Conservation (phyloP, 805 yeast species). For the Debaryomyces tyrocola region DNA sequence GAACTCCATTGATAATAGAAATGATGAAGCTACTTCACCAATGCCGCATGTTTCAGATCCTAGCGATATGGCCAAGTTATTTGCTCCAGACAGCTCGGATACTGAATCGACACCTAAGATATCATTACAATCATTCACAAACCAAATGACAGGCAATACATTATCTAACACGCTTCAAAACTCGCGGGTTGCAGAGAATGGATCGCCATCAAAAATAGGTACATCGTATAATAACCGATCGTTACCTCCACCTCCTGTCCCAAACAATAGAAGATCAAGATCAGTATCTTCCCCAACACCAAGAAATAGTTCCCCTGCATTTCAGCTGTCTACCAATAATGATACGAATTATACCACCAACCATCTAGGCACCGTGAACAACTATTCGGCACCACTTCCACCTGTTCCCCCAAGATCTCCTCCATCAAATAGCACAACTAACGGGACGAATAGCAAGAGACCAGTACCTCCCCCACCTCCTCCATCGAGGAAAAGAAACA, state of each 20-base stretch:
- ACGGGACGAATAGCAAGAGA: constrained; percentile 24
- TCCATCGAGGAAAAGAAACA: constrained; percentile 33
- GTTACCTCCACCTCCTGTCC: constrained; percentile 36
- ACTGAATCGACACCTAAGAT: constrained; percentile 22
- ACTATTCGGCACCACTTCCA: constrained; percentile 10
- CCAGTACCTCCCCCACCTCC: constrained; percentile 44
- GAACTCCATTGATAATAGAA: constrained; percentile 4
- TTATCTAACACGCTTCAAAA: constrained; percentile 36
- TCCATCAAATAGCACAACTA: constrained; percentile 10
- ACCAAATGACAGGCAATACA: constrained; percentile 42
- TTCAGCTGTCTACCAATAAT: background rate
- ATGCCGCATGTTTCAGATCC: constrained; percentile 31
- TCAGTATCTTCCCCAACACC: constrained; percentile 33
- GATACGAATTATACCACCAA: background rate
- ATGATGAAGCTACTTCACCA: constrained; percentile 9
- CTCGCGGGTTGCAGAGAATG: constrained; percentile 17
- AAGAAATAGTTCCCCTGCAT: constrained; percentile 10
- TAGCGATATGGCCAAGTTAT: constrained; percentile 35
- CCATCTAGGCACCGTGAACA: background rate
- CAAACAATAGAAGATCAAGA: constrained; percentile 36
- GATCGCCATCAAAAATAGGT: constrained; percentile 10
- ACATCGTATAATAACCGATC: constrained; percentile 10
- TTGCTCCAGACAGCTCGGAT: constrained; percentile 18
- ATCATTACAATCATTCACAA: constrained; percentile 39
- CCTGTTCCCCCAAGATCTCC: constrained; percentile 26